Base-by-base conservation (phyloP, 1,284 basidiomycete species). In the Cutaneotrichosporon arboriforme region DNA sequence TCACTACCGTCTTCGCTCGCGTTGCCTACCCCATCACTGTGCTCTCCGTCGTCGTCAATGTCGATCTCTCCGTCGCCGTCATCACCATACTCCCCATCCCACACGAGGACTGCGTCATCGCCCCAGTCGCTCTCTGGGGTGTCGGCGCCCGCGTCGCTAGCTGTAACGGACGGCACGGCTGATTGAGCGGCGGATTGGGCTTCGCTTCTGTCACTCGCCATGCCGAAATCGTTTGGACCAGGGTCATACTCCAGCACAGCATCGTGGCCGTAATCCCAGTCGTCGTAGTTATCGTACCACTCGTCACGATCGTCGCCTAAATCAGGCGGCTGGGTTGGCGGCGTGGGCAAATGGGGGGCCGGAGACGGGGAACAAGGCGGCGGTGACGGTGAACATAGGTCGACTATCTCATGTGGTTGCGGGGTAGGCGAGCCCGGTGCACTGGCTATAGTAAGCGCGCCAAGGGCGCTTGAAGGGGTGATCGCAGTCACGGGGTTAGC, bases 61-160 rank as follows among this genome's bases (percentile, higher is more conserved):
- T 50, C 43, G 5, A 51, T 58, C n/a, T 47, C 48, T 8, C 57
- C 54, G n/a, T 55, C 55, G n/a, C 55, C 60, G 9, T 53, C 59
- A 22, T 57, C 52, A 4, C 51, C 48, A 17, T 13, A 23, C 34
- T 36, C 34, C 14, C 41, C 55, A 14, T 54, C 52, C 60, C 49
- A 70, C 22, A 37, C 46, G 22, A 61, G 22, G 1, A 65, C 59
- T 4, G 68, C 68, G 43, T 67, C 58, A n/a, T 49, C 46, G 1
- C 58, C 56, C 56, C 55, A 60, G 2, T 48, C 54, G 13, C 13
- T 26, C 18, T 39, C 36, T 10, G 33, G 35, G n/a, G 17, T 15
- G 2, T 49, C 20, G 3, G n/a, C 23, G 3, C 23, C 38, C 13
- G 31, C 39, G 4, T 41, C 47, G 8, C 21, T 38, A 8, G 35